A percentile compares a stretch with the other conserved stretches of the same genome.
Evolutionary conservation across 345 rosid genomes (phyloP).

Genomic region (Pistacia vera): DNA sequence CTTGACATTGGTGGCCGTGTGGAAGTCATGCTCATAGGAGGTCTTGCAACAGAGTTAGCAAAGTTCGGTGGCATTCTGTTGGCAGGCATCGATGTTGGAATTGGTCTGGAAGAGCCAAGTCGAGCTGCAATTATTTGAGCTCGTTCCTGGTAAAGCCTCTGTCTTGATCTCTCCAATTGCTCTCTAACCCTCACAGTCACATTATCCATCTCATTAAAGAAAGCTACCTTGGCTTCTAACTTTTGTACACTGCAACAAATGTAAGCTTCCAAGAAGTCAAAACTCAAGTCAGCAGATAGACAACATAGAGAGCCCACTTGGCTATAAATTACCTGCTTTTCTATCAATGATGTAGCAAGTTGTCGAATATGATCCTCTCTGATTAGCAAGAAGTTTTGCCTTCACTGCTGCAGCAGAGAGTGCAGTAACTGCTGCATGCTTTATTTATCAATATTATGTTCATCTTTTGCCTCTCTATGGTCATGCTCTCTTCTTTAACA

Average conservation of each 20-base stretch:
- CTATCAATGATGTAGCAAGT: constrained; percentile 70
- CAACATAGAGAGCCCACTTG: not conserved
- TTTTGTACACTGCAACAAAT: constrained; percentile 68
- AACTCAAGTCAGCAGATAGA: not conserved
- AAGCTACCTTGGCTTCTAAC: constrained; percentile 81
- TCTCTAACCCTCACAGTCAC: constrained; percentile 70
- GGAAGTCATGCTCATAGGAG: constrained; percentile 58
- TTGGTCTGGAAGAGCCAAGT: constrained; percentile 69
- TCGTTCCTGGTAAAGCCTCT: constrained; percentile 86
- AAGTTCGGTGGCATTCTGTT: constrained; percentile 70
- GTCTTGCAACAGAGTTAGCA: constrained; percentile 64
- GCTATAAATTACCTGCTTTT: constrained; percentile 70
- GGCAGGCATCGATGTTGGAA: constrained; percentile 58
- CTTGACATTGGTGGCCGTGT: constrained; percentile 74
- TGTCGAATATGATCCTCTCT: constrained; percentile 79
- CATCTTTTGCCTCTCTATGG: constrained; percentile 46
- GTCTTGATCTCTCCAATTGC: constrained; percentile 90
- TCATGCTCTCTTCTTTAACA: constrained; percentile 40
- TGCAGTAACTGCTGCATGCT: constrained; percentile 77
- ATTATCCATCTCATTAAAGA: constrained; percentile 79
- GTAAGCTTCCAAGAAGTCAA: constrained; percentile 11
- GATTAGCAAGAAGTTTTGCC: constrained; percentile 81
- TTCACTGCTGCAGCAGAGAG: constrained; percentile 95
- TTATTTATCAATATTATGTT: constrained; percentile 56
- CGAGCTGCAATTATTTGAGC: constrained; percentile 93